phyloP scores from a whole-genome alignment of 169 alveolate genomes.

The Cryptosporidium baileyi region DNA sequence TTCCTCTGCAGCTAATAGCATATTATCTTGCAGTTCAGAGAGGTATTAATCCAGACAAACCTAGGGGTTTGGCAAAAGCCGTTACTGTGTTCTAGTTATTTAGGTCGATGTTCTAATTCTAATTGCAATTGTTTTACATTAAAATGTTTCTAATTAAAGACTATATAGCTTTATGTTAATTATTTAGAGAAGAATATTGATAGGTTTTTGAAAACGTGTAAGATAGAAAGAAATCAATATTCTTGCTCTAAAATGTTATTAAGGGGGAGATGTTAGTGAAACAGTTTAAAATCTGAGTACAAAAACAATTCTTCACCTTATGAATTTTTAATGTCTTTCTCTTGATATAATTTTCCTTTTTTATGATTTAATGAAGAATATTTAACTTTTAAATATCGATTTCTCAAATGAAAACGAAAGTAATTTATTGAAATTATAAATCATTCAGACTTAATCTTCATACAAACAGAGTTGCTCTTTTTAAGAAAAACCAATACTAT shows the following conservation, averaged over 20 bases:
- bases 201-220: too few species aligned
- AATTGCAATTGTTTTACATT: constrained; percentile 55
- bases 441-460: constrained; percentile 15
- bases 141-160: constrained; percentile 43
- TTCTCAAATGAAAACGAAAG: not conserved
- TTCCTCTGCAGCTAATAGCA: constrained; percentile 86
- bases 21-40: constrained; percentile 78
- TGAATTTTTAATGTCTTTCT: too few species aligned
- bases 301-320: too few species aligned
- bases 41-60: constrained; percentile 85
- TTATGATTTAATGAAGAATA: not conserved
- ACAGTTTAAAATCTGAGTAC: too few species aligned
- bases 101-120: too few species aligned
- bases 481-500: constrained; percentile 53
- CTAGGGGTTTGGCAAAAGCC: constrained; percentile 86
- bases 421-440: not conserved
- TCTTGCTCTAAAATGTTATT: too few species aligned
- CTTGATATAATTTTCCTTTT: too few species aligned
- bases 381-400: too few species aligned
- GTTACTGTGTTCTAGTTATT: constrained; percentile 80
- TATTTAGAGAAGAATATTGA: too few species aligned
- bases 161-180: not conserved
- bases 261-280: too few species aligned
- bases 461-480: constrained; percentile 14
- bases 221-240: too few species aligned